Conservation (phyloP, 768 basidiomycete genomes). For the Artomyces pyxidatus region DNA sequence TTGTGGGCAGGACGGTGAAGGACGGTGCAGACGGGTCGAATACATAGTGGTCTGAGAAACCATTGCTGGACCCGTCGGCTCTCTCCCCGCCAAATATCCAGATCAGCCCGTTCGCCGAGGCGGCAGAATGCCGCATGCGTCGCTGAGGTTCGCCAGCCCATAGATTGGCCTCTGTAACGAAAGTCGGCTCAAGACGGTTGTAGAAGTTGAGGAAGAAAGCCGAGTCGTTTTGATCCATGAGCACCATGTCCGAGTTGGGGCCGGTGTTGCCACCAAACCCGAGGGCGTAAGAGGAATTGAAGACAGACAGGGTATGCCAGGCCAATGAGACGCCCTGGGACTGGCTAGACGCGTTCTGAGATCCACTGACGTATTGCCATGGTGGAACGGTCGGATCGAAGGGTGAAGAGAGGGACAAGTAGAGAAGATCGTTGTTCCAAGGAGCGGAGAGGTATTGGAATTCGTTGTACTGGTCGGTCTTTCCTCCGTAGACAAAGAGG, state of each 20-base stretch:
- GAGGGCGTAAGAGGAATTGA: slow-evolving; percentile 44
- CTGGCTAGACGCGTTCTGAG: slow-evolving; percentile 30
- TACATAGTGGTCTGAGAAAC: slow-evolving; percentile 55
- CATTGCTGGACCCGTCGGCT: slow-evolving; percentile 66
- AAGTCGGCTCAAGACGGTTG: slow-evolving; percentile 31
- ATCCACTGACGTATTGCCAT: slow-evolving; percentile 51
- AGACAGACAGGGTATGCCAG: slow-evolving; percentile 74
- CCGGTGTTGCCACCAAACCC: slow-evolving; percentile 75
- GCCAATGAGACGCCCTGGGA: slow-evolving; percentile 56
- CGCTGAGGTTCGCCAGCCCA: slow-evolving; percentile 67
- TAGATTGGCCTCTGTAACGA: slow-evolving; percentile 36
- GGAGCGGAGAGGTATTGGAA: slow-evolving; percentile 73
- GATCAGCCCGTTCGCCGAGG: slow-evolving; percentile 41
- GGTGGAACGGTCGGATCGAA: slow-evolving; percentile 60
- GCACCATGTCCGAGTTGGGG: slow-evolving; percentile 42
- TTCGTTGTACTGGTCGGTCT: slow-evolving; percentile 60
- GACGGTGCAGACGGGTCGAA: slow-evolving; percentile 43
- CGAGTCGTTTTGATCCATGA: slow-evolving; percentile 53
- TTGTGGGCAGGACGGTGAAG: slow-evolving; percentile 49
- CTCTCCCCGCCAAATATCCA: slow-evolving; percentile 76
- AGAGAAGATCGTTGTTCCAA: slow-evolving; percentile 60
- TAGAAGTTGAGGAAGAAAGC: slow-evolving; percentile 45
- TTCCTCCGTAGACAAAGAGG: slow-evolving; percentile 74
- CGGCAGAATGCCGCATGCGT: slow-evolving; percentile 68
- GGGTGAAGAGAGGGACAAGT: slow-evolving; percentile 50